Evolutionary conservation across 805 yeast genomes (phyloP), one percentile per base, ranked within the genome.

Genomic region (Candida insectorum): DNA sequence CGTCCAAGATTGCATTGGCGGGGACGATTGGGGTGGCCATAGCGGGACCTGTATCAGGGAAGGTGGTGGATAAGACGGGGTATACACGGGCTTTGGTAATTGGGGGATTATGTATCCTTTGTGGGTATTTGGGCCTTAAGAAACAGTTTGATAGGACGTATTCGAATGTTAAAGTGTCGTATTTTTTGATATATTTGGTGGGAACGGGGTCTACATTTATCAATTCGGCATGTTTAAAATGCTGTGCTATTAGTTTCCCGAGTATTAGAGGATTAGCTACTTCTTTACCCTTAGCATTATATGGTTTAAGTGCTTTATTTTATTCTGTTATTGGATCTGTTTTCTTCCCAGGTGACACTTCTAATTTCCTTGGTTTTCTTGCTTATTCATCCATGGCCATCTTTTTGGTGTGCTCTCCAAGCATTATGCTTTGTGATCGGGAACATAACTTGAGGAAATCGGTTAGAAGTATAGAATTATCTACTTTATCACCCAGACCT

Each of bases 241-340:
- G 88, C 49, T 79, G 87, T 37, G 86, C 88, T 16, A 62, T 81
- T 25, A 67, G 72, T 28, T 81, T 78, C 49, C 91, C 94, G 0
- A 65, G 72, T 26, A 62, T 72, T 24, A 58, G 85, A 34, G 94
- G 93, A 2, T 65, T 82, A 7, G 89, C 93, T 4, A 80, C 93
- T 0, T 75, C 87, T 0, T 64, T 83, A 27, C 88, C 91, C 2
- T 68, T 83, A 53, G 79, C 89, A 1, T 71, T 82, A 28, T 82
- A 79, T 53, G 94, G 94, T 0, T 66, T 81, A 11, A 76, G 84
- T 51, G 93, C 93, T 4, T 69, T 81, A 47, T 68, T 79, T 31
- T 80, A 74, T 50, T 80, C 88, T 1, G 62, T 71, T 1, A 46
- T 77, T 15, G 81, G 80, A 2, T 58, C 75, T 8, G 43, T 63